Conservation (phyloP, 305 asterid species). For the Coffea humblotiana region DNA sequence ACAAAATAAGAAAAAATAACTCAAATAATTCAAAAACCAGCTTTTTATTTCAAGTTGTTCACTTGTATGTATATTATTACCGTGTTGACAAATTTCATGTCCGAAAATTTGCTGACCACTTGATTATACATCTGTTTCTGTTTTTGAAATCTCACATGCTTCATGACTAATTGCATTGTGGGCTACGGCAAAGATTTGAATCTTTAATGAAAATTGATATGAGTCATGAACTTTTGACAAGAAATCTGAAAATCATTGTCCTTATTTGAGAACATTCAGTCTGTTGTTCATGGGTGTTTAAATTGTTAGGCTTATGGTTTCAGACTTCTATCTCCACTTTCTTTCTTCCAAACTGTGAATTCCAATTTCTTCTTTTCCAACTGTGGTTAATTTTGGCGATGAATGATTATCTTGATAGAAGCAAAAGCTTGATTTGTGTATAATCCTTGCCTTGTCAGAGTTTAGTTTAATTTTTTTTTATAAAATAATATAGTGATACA, state of each 20-base stretch:
- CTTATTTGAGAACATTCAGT: neutral
- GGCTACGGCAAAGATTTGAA: neutral
- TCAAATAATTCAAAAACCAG: neutral
- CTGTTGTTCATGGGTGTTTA: neutral
- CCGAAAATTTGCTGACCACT: neutral
- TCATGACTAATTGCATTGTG: neutral
- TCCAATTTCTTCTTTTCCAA: neutral
- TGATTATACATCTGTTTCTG: neutral
- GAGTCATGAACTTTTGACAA: neutral
- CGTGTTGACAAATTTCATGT: neutral
- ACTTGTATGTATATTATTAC: neutral
- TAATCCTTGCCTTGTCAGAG: neutral
- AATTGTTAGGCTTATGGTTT: neutral
- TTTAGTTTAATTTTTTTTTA: neutral
- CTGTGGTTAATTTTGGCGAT: neutral
- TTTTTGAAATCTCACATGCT: neutral
- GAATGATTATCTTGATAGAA: neutral
- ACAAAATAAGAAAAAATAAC: neutral
- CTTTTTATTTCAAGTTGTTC: neutral
- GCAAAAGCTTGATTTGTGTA: neutral
- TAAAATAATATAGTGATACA: constrained; percentile 8
- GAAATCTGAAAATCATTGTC: neutral
- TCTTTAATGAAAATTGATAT: neutral
- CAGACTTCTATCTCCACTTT: neutral
- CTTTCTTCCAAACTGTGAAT: neutral